These are phyloP conservation scores for Daldinia loculata DNA, from an alignment of 495 filamentous ascomycete species.

Conservation along the genomic window DNA sequence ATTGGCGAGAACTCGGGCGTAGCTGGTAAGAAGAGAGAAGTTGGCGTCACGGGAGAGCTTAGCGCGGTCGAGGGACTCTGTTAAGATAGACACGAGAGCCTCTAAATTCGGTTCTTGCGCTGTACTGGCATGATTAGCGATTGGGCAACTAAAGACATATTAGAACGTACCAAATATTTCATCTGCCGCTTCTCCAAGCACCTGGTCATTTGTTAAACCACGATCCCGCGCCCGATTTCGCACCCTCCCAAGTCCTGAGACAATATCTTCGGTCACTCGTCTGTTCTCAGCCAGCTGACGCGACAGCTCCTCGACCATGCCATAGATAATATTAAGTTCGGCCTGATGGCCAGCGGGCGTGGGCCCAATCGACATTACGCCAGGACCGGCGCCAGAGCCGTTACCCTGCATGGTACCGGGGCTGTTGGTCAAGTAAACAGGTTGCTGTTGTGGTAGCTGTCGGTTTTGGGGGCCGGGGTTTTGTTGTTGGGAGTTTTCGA, in stretches of 20 bases:
- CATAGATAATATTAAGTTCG: slow-evolving; percentile 85
- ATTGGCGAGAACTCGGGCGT: slow-evolving; percentile 55
- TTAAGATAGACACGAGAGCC: slow-evolving; percentile 59
- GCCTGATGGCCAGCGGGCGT: slow-evolving; percentile 85
- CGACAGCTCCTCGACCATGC: slow-evolving; percentile 82
- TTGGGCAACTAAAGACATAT: neutral
- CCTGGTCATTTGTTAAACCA: slow-evolving; percentile 60
- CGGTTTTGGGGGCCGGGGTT: slow-evolving; percentile 6
- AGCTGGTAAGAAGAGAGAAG: slow-evolving; percentile 57
- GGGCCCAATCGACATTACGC: slow-evolving; percentile 57
- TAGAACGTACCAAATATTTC: slow-evolving; percentile 57
- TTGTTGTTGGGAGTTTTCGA: slow-evolving; percentile 21
- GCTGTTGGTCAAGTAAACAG: slow-evolving; percentile 61
- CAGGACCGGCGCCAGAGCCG: slow-evolving; percentile 56
- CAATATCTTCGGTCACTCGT: slow-evolving; percentile 76
- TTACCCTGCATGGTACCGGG: slow-evolving; percentile 60
- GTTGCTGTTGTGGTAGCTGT: slow-evolving; percentile 39
- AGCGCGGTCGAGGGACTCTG: slow-evolving; percentile 61
- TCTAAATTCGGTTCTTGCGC: slow-evolving; percentile 62
- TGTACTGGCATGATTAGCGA: slow-evolving; percentile 28
- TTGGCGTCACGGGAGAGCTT: slow-evolving; percentile 62
- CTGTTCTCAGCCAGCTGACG: slow-evolving; percentile 79
- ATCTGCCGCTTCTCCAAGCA: slow-evolving; percentile 56
- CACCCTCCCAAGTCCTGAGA: slow-evolving; percentile 67
- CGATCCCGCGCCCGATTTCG: slow-evolving; percentile 57